Evolutionary conservation across 2,329 filamentous ascomycete genomes (phyloP).

Genomic region (Alternaria triticimaculans): DNA sequence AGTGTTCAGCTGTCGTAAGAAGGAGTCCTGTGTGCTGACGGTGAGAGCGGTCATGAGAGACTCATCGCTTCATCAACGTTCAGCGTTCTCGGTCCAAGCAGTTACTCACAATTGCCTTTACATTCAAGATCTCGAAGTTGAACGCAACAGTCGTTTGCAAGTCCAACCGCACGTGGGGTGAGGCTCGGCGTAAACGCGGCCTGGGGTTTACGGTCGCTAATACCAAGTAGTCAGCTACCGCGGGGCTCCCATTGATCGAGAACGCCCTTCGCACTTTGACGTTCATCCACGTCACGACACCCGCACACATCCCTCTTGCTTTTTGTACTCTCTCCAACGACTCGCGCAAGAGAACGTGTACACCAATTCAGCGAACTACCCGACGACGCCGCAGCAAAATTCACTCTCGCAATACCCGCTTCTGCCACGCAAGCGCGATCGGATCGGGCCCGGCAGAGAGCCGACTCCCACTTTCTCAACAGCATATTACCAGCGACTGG

Average conservation of each 20-base stretch:
- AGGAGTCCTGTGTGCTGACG: neutral
- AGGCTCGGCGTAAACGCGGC: constrained; percentile 10
- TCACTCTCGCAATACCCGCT: neutral
- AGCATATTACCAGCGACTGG: constrained; percentile 18
- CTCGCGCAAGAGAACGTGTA: neutral
- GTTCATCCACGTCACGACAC: constrained; percentile 25
- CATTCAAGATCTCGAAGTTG: neutral
- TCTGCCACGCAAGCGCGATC: constrained; percentile 14
- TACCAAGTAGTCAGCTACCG: constrained; percentile 19
- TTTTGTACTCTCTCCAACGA: constrained; percentile 4
- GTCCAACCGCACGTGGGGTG: constrained; percentile 9
- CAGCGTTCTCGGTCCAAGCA: neutral
- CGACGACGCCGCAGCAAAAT: neutral
- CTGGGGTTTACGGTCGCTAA: constrained; percentile 17
- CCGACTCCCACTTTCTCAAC: constrained; percentile 12
- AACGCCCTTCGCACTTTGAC: constrained; percentile 11
- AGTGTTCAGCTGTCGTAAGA: neutral
- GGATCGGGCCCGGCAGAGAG: constrained; percentile 9
- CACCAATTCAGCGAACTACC: neutral
- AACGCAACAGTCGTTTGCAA: neutral
- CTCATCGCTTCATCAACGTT: neutral
- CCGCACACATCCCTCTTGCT: constrained; percentile 12
- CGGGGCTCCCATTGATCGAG: constrained; percentile 22
- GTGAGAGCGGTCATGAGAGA: neutral
- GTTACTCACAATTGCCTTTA: neutral